Evolutionary conservation across 139 green algal genomes (phyloP), one percentile per base, ranked within the genome.

Genomic region (Gonium pectorale): DNA sequence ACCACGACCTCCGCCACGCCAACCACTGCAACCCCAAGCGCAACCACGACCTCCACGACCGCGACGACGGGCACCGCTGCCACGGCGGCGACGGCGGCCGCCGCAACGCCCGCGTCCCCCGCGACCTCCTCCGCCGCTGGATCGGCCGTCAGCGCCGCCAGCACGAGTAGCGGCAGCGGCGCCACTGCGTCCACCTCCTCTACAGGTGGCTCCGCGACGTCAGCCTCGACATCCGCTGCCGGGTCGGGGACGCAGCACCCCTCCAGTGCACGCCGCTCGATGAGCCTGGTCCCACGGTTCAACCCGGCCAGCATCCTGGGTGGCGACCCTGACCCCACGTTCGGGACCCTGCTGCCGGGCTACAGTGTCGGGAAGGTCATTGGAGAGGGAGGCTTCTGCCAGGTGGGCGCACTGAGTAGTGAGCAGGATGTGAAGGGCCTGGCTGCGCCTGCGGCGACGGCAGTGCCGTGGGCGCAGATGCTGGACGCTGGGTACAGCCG

Each of bases 381-480:
- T 27, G 95, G 95, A n/a, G 93, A 97, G 89, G 95, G 95, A 2
- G 95, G 95, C 59, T 98, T 98, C 89, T 97, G 95, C 81, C 89
- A 93, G 82, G 93, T 95, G 56, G 40, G 92, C 21, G n/a, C n/a
- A n/a, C n/a, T n/a, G n/a, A n/a, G n/a, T n/a, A n/a, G n/a, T n/a
- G n/a, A n/a, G n/a, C n/a, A n/a, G n/a, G n/a, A n/a, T n/a, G n/a
- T n/a, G n/a, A n/a, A n/a, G n/a, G n/a, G n/a, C n/a, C n/a, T n/a
- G n/a, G n/a, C n/a, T n/a, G n/a, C n/a, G n/a, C n/a, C n/a, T n/a
- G n/a, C n/a, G n/a, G n/a, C n/a, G n/a, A n/a, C n/a, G n/a, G n/a
- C n/a, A n/a, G n/a, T n/a, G n/a, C n/a, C n/a, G n/a, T n/a, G n/a
- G n/a, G n/a, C n/a, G n/a, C n/a, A n/a, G n/a, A n/a, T n/a, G n/a